Base-by-base conservation (phyloP, 163 green algal species). In the Volvox carteri region DNA sequence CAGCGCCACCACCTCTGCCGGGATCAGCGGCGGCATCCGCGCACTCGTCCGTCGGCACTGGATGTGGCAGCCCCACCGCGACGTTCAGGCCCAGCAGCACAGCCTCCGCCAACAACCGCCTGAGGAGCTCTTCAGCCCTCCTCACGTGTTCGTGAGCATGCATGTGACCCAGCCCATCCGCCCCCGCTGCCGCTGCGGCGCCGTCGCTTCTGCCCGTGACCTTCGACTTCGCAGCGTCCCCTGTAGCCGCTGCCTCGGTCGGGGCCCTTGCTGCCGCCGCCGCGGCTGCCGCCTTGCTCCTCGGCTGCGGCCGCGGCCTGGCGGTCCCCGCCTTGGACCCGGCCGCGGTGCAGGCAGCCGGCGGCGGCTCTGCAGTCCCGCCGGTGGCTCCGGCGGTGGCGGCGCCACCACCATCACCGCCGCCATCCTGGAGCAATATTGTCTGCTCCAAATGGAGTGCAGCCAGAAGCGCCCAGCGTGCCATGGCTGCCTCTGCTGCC, bases 391-490 rank as follows among this genome's bases (percentile, higher is more conserved):
- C 44, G 46, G 39, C 39, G 7, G 39, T 14, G 35, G 46, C 54
- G 56, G 19, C 46, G 16, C 48, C 46, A 33, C 75, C 75, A 16
- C 48, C 73, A 21, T 11, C 25, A 35, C 52, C 78, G 35, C 42
- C 30, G 23, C 14, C 41, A 42, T 68, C 62, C 41, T 70, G 41
- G 37, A 37, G 23, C 60, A 39, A 7, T 42, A 78, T 9, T 11
- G 44, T 46, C 28, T 75, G 41, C 25, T 87, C 80, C n/a, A 87
- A 21, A n/a, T 87, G 80, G 16, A 87, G 60, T 30, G 80, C 80
- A 42, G 80, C 80, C 62, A 87, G 44, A 62, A 87, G 62, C 3
- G 62, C 80, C 62, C 62, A 79, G 0, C 60, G 62, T 19, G 33
- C 35, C 76, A 67, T 67, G 12, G 33, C 76, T 18, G 19, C 52